Percentiles rank a stretch among this genome's conserved stretches.
phyloP scores from a whole-genome alignment of 2,329 filamentous ascomycete genomes.

The Tolypocladium amazonense region DNA sequence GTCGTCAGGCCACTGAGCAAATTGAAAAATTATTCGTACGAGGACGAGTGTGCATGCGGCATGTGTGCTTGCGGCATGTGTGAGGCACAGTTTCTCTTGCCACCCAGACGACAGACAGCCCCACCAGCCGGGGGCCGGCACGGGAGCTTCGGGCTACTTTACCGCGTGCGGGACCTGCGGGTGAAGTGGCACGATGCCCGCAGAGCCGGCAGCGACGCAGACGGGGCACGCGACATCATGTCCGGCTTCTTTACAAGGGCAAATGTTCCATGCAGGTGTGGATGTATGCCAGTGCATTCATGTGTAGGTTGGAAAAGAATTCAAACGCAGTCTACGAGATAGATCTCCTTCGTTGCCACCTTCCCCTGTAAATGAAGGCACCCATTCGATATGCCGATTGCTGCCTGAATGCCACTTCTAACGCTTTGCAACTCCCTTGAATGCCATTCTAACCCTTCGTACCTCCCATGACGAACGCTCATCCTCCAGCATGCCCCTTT shows the following conservation, averaged over 20 bases:
- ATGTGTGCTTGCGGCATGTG: too few relatives aligned
- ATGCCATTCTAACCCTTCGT: too few relatives aligned
- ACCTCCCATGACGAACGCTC: not conserved
- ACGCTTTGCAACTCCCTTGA: too few relatives aligned
- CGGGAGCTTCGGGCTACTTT: not conserved
- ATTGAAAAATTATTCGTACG: not conserved
- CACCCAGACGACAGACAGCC: not conserved
- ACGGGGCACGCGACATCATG: not conserved
- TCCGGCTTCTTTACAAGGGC: not conserved
- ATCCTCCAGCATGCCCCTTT: not conserved
- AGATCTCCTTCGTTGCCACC: not conserved
- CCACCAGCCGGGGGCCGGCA: not conserved
- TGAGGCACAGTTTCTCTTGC: not conserved
- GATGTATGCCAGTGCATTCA: not conserved
- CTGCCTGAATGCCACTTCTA: not conserved
- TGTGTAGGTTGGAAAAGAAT: not conserved
- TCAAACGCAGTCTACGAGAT: too few relatives aligned
- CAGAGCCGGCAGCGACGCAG: not conserved
- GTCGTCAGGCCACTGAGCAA: not conserved
- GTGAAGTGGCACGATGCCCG: not conserved
- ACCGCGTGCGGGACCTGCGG: not conserved
- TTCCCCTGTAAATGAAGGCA: not conserved
- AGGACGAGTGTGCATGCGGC: not conserved
- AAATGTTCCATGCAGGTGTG: not conserved
- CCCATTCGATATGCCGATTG: not conserved